Base-by-base conservation (phyloP, 129 eudicot genomes). In the Artemisia tridentata region DNA sequence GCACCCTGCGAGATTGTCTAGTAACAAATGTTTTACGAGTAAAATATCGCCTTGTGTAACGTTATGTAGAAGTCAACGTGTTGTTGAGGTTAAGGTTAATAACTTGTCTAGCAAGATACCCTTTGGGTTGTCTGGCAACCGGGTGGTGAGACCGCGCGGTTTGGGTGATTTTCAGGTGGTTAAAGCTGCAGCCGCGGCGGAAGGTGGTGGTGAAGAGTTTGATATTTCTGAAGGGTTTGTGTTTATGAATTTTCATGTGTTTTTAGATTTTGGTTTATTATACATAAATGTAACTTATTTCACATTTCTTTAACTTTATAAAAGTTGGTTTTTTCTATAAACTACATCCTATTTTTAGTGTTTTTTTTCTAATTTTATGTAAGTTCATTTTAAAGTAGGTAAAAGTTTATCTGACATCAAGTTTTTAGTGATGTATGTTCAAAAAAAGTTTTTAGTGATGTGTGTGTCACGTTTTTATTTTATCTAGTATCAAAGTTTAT, bases 141-240 rank as follows among this genome's bases (percentile, higher is more conserved):
- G 60, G 1, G 66, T 73, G 3, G 16, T 84, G 67, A 78, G 72
- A 60, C 79, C 68, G 7, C 84, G 78, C 51, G 78, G 69, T 23
- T 67, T 68, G 12, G 75, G 46, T 68, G 77, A 63, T 4, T 41
- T 67, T 69, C 83, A 70, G 58, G 76, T 75, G 53, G 21, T 85
- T 17, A 81, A 55, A 55, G 89, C 92, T 9, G 89, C 87, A n/a
- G 87, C 89, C 16, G 82, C 88, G 15, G 84, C 83, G 50, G 96
- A 80, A 61, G 81, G 16, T 45, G 84, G 57, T 74, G 83, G 72
- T 56, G 85, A 77, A 50, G 84, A 83, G 73, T 73, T 81, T 60
- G 87, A 84, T 13, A 60, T 80, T 62, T 63, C 82, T 64, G 66
- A 85, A 0, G 91, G 95, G 95, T 88, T 29, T 52, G 83, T 67